These are phyloP conservation scores for Escovopsis sp. DNA, from an alignment of 2,329 filamentous ascomycete species.

Conservation along the genomic window DNA sequence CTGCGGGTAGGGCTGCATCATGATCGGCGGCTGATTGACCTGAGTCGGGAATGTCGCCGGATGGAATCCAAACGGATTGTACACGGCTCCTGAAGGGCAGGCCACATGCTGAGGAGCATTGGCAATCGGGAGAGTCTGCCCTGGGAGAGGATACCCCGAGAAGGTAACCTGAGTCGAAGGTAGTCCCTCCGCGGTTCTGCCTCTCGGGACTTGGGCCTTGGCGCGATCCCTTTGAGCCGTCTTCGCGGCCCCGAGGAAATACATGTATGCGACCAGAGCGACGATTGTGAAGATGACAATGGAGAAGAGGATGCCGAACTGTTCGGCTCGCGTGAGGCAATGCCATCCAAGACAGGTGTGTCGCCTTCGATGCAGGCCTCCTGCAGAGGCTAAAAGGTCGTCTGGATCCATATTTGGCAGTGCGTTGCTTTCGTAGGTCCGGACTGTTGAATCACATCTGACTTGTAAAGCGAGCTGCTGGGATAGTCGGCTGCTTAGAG, in stretches of 20 bases:
- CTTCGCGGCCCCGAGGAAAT: slow-evolving; percentile 15
- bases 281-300: slow-evolving; percentile 14
- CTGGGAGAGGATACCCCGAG: too few relatives aligned
- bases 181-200: slow-evolving; percentile 3
- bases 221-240: slow-evolving; percentile 3
- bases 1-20: neutral
- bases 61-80: slow-evolving; percentile 3
- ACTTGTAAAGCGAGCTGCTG: too few relatives aligned
- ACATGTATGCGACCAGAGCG: slow-evolving; percentile 18
- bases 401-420: too few relatives aligned
- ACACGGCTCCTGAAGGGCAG: slow-evolving; percentile 1
- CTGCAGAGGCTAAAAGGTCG: too few relatives aligned
- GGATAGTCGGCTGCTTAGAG: too few relatives aligned
- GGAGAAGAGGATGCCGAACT: slow-evolving; percentile 25
- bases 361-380: neutral
- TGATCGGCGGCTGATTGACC: slow-evolving; percentile 1
- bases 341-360: slow-evolving; percentile 19
- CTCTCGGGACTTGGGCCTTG: slow-evolving; percentile 4
- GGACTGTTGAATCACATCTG: too few relatives aligned
- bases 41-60: neutral
- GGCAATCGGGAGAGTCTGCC: neutral
- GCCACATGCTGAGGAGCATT: neutral
- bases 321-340: slow-evolving; percentile 22
- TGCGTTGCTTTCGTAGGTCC: too few relatives aligned
- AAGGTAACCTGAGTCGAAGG: too few relatives aligned